Conservation (phyloP, 2,329 filamentous ascomycete genomes). For the Penicillium occitanis region DNA sequence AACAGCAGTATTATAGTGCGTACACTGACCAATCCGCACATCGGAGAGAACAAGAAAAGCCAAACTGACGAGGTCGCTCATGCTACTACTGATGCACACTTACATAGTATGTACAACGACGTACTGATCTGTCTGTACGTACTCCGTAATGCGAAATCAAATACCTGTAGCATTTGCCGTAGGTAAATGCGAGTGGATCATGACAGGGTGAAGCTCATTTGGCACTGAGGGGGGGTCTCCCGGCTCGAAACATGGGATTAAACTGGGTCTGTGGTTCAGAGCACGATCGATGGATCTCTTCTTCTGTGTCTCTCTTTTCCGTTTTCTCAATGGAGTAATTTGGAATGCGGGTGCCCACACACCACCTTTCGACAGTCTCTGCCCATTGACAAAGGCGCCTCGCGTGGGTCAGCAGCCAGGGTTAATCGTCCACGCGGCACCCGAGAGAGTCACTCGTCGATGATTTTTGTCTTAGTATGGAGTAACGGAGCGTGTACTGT, state of each 20-base stretch:
- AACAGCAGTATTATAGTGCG: neutral
- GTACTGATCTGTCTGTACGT: neutral
- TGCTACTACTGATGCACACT: neutral
- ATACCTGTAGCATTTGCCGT: neutral
- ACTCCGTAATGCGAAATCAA: neutral
- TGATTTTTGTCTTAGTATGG: neutral
- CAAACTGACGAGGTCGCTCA: neutral
- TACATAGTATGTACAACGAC: neutral
- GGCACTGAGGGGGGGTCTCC: neutral
- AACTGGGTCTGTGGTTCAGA: conserved; percentile 10
- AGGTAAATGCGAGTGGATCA: conserved; percentile 1
- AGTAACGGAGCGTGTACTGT: neutral
- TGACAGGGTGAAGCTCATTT: neutral
- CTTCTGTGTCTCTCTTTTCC: neutral
- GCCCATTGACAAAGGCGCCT: neutral
- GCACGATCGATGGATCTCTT: conserved; percentile 18
- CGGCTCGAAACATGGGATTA: conserved; percentile 5
- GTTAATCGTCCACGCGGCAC: conserved; percentile 10
- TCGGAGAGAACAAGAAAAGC: neutral
- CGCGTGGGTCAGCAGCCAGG: neutral
- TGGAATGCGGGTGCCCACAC: conserved; percentile 10
- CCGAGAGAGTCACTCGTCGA: neutral
- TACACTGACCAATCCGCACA: neutral
- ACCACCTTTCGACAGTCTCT: neutral
- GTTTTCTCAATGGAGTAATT: neutral